A percentile compares a stretch with the other conserved stretches of the same genome.
Conservation (phyloP, 2,329 filamentous ascomycete genomes). For the Talaromyces sp. region DNA sequence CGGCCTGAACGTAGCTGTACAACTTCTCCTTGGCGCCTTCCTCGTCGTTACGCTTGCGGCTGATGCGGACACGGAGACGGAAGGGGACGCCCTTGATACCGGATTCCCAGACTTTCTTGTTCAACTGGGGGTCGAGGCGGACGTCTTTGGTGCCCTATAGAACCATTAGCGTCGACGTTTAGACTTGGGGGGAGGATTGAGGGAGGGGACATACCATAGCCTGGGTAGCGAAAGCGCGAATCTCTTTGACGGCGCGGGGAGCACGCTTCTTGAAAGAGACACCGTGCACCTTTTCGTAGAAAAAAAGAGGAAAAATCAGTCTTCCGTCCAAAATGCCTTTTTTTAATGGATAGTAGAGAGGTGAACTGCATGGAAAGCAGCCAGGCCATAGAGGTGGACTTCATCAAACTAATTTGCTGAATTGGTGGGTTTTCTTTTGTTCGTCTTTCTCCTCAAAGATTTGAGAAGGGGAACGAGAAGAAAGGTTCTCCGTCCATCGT, state of each 20-base stretch:
- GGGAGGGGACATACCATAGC: conserved; percentile 78
- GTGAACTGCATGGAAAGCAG: conserved; percentile 29
- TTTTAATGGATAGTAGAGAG: neutral
- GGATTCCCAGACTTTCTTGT: conserved; percentile 99
- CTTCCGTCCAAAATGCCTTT: conserved; percentile 61
- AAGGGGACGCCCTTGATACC: conserved; percentile 98
- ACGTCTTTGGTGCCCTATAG: conserved; percentile 89
- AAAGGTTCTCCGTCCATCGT: conserved; percentile 22
- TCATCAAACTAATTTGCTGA: conserved; percentile 63
- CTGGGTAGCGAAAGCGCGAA: conserved; percentile 87
- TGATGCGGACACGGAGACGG: conserved; percentile 97
- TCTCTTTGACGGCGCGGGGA: conserved; percentile 98
- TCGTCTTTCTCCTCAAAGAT: conserved; percentile 23
- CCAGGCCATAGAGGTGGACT: conserved; percentile 59
- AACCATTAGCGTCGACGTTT: neutral
- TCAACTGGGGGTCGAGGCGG: conserved; percentile 95
- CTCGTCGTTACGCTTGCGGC: conserved; percentile 99
- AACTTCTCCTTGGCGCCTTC: conserved; percentile 99
- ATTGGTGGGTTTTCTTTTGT: conserved; percentile 25
- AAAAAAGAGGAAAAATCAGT: conserved; percentile 56
- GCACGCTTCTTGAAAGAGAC: conserved; percentile 99
- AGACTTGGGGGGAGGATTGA: too few species aligned
- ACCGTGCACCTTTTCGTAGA: conserved; percentile 76
- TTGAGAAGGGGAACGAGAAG: neutral
- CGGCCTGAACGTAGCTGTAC: conserved; percentile 99